Evolutionary conservation across 495 filamentous ascomycete species (phyloP).

Genomic region (Podospora didyma): DNA sequence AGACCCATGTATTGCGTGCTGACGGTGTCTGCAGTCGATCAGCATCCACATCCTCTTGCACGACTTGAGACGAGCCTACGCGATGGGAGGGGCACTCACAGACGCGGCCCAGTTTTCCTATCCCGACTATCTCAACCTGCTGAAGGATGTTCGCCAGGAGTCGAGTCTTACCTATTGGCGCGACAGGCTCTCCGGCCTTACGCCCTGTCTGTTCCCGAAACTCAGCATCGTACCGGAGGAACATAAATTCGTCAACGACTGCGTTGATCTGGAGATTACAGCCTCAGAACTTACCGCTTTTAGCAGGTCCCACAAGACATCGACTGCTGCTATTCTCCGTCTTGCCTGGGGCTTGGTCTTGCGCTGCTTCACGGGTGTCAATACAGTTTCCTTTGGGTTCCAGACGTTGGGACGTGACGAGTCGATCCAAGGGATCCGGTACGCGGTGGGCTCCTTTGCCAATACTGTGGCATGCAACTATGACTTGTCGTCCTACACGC

Average conservation of each 20-base stretch:
- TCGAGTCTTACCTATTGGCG: conserved; percentile 39
- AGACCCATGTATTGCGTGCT: neutral
- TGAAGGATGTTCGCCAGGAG: conserved; percentile 28
- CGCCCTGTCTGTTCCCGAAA: conserved; percentile 37
- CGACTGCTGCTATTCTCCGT: conserved; percentile 34
- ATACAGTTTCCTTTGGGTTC: conserved; percentile 41
- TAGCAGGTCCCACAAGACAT: conserved; percentile 26
- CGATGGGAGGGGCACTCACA: conserved; percentile 26
- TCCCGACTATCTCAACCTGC: conserved; percentile 35
- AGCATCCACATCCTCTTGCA: conserved; percentile 41
- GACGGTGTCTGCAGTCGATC: conserved; percentile 19
- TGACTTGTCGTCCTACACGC: conserved; percentile 25
- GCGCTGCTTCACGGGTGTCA: conserved; percentile 37
- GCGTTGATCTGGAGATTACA: conserved; percentile 35
- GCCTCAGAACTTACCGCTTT: conserved; percentile 34
- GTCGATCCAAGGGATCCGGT: conserved; percentile 29
- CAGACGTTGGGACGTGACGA: conserved; percentile 39
- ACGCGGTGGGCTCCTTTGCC: conserved; percentile 42
- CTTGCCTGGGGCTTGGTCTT: conserved; percentile 45
- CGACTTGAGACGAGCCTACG: conserved; percentile 40
- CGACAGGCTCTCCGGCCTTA: conserved; percentile 29
- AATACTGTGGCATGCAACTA: conserved; percentile 35
- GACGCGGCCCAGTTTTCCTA: conserved; percentile 31
- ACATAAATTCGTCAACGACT: conserved; percentile 28
- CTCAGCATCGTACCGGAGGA: conserved; percentile 21